Evolutionary conservation across 2,329 filamentous ascomycete species (phyloP), one percentile per base, ranked within the genome.

Genomic region (Mycosphaerella arachidis): DNA sequence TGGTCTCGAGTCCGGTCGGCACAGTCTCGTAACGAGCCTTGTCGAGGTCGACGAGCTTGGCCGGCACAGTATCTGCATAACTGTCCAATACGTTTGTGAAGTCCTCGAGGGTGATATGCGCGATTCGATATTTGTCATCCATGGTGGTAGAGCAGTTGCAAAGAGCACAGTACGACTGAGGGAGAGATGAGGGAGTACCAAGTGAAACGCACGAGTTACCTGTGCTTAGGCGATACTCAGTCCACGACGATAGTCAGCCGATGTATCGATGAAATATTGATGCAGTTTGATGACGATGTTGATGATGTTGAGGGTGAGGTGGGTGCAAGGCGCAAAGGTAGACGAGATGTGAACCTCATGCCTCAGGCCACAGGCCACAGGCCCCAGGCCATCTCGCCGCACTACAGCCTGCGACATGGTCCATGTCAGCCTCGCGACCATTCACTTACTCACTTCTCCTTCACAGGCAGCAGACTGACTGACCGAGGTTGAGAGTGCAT

Each of bases 21-120:
- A 86, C 83, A 24, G 79, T 77, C 8, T 74, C 72, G 67, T 87
- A 86, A 58, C 88, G 83, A 67, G 82, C 84, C 1, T 76, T 64
- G 62, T 90, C 87, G 20, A 91, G 79, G 53, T 84, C 78, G 30
- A 76, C 68, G 6, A 90, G 77, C 56, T 68, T 71, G 6, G 57
- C 20, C 1, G 72, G 66, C 1, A 74, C 61, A 18, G 55, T 24
- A 4, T 61, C 37, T 1, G 62, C 57, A 52, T 75, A 75, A 13
- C 66, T 43, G 1, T 56, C 40, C 1, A 73, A 64, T 16, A 73
- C 45, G 1, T 48, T 43, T 1, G 63, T 51, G 55, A 74, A 70
- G 4, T 62, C 59, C n/a, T 58, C 53, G 48, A 53, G 29, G 13
- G 60, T 57, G 40, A 73, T 72, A 9, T 12, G 61, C 4, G 67